Conservation (phyloP, 1,284 basidiomycete genomes). For the Microbotryum scabiosae region DNA sequence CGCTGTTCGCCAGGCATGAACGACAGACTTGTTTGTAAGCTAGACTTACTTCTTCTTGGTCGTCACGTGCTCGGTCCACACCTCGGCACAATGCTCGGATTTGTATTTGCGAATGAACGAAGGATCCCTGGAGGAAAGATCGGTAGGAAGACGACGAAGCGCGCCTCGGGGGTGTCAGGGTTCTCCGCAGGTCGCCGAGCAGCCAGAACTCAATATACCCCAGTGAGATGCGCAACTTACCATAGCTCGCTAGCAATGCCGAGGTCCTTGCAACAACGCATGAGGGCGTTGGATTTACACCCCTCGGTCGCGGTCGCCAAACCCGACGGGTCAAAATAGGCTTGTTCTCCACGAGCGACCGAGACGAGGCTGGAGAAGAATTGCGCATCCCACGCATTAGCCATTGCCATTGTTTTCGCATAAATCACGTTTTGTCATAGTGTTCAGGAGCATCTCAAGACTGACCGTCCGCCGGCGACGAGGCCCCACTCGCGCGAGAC, state of each 20-base stretch:
- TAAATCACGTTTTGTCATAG: no score
- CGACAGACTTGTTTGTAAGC: neutral
- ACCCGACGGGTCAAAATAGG: slow-evolving; percentile 87
- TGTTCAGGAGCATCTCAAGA: slow-evolving; percentile 2
- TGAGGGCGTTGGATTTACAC: slow-evolving; percentile 92
- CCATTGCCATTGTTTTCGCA: no score
- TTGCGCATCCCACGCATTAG: neutral
- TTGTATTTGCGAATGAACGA: slow-evolving; percentile 93
- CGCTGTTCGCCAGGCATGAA: neutral
- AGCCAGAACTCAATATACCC: neutral
- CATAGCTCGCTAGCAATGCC: slow-evolving; percentile 95
- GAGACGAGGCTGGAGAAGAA: slow-evolving; percentile 62
- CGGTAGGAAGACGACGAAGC: neutral
- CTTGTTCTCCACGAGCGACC: slow-evolving; percentile 89
- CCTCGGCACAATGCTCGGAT: slow-evolving; percentile 69
- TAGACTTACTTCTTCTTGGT: slow-evolving; percentile 77
- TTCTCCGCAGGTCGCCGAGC: neutral
- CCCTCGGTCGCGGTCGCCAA: slow-evolving; percentile 91
- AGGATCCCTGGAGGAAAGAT: slow-evolving; percentile 61
- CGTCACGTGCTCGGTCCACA: slow-evolving; percentile 69
- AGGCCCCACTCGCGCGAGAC: slow-evolving; percentile 92
- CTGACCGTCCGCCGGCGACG: slow-evolving; percentile 80
- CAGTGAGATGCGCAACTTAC: slow-evolving; percentile 44
- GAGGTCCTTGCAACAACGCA: slow-evolving; percentile 96
- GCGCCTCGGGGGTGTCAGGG: neutral